Evolutionary conservation across 768 basidiomycete genomes (phyloP).

Genomic region (Auricularia auricula-judae): DNA sequence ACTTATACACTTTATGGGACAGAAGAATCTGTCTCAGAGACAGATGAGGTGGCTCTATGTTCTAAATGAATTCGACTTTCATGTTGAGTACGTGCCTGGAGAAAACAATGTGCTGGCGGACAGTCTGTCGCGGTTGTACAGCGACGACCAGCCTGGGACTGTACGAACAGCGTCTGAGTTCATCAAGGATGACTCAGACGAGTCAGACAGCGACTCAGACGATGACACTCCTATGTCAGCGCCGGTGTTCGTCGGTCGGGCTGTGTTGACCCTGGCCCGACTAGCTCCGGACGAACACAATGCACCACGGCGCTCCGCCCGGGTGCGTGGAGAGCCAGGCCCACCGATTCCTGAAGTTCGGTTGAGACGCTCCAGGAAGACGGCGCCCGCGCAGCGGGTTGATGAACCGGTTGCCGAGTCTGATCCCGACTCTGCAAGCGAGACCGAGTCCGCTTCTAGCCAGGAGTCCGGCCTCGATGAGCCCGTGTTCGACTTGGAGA

Average conservation of each 20-base stretch:
- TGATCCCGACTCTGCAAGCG: too few relatives aligned
- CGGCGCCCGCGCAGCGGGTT: too few relatives aligned
- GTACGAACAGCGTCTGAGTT: neutral
- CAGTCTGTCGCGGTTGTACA: conserved; percentile 9
- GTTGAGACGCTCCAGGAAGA: too few relatives aligned
- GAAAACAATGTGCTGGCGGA: conserved; percentile 23
- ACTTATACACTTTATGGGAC: conserved; percentile 19
- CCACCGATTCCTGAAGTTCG: too few relatives aligned
- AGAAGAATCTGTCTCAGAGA: conserved; percentile 21
- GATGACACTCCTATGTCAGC: neutral
- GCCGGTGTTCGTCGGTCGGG: neutral
- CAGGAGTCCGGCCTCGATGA: too few relatives aligned
- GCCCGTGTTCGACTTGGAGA: too few relatives aligned
- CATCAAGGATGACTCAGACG: neutral
- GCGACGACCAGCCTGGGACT: conserved; percentile 1
- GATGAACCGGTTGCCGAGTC: too few relatives aligned
- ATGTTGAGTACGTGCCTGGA: conserved; percentile 20
- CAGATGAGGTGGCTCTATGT: conserved; percentile 29
- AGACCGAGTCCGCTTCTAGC: too few relatives aligned
- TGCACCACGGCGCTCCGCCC: neutral
- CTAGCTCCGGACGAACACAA: neutral
- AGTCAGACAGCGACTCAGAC: neutral
- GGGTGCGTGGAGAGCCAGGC: too few relatives aligned
- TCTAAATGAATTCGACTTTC: conserved; percentile 20
- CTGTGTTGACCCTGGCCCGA: neutral